A percentile compares a stretch with the other conserved stretches of the same genome.
Conservation (phyloP, 306 rosid genomes). For the Fagus sylvatica region DNA sequence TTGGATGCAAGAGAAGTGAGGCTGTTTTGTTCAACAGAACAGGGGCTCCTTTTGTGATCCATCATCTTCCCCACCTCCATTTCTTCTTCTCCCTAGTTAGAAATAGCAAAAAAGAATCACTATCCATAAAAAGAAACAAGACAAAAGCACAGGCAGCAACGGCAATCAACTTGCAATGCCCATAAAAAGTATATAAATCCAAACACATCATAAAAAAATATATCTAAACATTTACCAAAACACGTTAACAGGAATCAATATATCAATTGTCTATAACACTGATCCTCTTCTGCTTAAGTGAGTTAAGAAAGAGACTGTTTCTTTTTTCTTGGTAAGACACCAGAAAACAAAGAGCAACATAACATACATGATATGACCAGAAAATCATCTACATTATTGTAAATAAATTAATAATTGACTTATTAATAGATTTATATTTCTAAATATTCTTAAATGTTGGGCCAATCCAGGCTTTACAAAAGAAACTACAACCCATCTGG, state of each 20-base stretch:
- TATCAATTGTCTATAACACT: neutral
- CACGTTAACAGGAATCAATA: neutral
- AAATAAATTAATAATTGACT: neutral
- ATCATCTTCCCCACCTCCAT: constrained; percentile 77
- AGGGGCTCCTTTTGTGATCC: constrained; percentile 77
- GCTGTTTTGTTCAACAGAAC: constrained; percentile 76
- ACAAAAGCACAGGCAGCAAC: neutral
- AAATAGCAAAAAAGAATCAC: constrained; percentile 23
- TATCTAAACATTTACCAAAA: neutral
- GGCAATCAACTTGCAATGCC: neutral
- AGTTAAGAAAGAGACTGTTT: neutral
- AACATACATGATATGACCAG: neutral
- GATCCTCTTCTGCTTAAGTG: neutral
- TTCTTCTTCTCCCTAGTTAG: constrained; percentile 62
- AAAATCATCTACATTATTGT: neutral
- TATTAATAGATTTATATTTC: neutral
- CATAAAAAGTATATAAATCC: constrained; percentile 1
- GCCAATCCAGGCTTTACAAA: neutral
- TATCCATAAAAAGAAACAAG: constrained; percentile 3
- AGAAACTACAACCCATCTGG: neutral
- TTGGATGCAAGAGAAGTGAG: constrained; percentile 73
- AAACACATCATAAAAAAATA: neutral
- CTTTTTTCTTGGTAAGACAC: neutral
- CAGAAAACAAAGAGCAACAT: neutral
- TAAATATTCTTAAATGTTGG: neutral